A percentile compares a stretch with the other conserved stretches of the same genome.
These are phyloP conservation scores for Vitis hybrid DNA, from an alignment of 177 flowering plant species.

Conservation along the genomic window DNA sequence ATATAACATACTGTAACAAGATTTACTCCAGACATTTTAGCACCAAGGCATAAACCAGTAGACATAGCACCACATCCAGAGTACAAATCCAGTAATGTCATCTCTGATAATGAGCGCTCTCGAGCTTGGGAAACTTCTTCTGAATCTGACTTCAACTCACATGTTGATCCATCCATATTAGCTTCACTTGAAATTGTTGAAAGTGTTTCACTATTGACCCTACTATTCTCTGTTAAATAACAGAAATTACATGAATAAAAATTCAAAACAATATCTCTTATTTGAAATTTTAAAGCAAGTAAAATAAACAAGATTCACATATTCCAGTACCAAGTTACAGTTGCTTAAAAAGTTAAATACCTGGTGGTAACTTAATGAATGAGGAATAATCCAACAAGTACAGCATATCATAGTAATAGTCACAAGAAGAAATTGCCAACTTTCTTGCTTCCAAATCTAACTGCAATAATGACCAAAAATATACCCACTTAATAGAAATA, in stretches of 20 bases:
- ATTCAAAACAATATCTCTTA: not conserved
- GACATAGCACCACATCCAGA: slow-evolving; percentile 96
- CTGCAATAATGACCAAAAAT: slow-evolving; percentile 15
- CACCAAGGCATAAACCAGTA: slow-evolving; percentile 82
- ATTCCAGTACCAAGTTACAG: not conserved
- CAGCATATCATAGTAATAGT: slow-evolving; percentile 36
- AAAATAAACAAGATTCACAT: not conserved
- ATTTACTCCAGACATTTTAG: slow-evolving; percentile 42
- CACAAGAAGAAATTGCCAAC: slow-evolving; percentile 17
- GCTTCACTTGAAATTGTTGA: slow-evolving; percentile 46
- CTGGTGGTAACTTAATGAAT: slow-evolving; percentile 35
- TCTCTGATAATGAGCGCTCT: slow-evolving; percentile 19
- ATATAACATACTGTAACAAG: slow-evolving; percentile 64
- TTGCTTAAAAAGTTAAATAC: slow-evolving; percentile 15
- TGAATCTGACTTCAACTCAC: slow-evolving; percentile 8
- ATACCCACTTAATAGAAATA: not conserved
- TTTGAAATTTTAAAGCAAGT: not conserved
- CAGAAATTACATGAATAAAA: not conserved
- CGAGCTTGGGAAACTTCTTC: slow-evolving; percentile 4
- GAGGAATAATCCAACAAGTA: slow-evolving; percentile 40
- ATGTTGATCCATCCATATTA: slow-evolving; percentile 7
- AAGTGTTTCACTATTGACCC: slow-evolving; percentile 27
- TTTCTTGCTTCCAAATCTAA: slow-evolving; percentile 22
- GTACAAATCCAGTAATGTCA: slow-evolving; percentile 62
- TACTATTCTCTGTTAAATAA: slow-evolving; percentile 19